Base-by-base conservation (phyloP, 306 rosid genomes). In the Citrullus amarus region DNA sequence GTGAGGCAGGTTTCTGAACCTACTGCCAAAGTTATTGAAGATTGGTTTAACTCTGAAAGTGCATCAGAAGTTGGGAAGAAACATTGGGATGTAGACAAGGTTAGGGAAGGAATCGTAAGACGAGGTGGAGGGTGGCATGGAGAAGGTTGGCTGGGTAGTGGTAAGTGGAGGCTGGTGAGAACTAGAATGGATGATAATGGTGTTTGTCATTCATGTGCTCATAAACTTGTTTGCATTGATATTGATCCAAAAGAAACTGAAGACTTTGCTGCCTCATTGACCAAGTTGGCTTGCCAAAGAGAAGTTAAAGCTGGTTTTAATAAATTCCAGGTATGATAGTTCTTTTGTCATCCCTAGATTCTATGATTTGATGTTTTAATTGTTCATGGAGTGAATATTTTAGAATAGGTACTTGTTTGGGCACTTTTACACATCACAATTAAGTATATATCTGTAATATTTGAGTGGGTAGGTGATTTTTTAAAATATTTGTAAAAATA, bases 111-210 rank as follows among this genome's bases (percentile, higher is more conserved):
- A 77, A 57, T 88, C 76, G 79, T 20, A 65, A 81, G 50, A 62
- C 93, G 93, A 69, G 99, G 98, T 81, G 99, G 98, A 75, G 99
- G 99, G 66, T 96, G 99, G 98, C 99, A 92, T 84, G 97, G 99
- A 67, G 89, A 89, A 28, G 97, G 99, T 69, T 95, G 99, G 97
- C 88, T 95, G 55, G 97, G 99, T 73, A 87, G 86, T 63, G 99
- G 99, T 83, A 62, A 66, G 16, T 95, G 99, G 97, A 92, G 80
- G 68, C 88, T 86, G 84, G 88, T 25, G 51, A 86, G 89, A 78
- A 92, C 99, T 68, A 85, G 59, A 12, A 87, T 96, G 81, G 84
- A 88, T 28, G 90, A 84, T 56, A 82, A 53, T 12, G 96, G 98
- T 2, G 25, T 72, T 63, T 96, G 99, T 83, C 81, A 76, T 72